These are phyloP conservation scores for Kentomonas sorsogonicus DNA, from an alignment of 208 protist genomes.

Conservation along the genomic window DNA sequence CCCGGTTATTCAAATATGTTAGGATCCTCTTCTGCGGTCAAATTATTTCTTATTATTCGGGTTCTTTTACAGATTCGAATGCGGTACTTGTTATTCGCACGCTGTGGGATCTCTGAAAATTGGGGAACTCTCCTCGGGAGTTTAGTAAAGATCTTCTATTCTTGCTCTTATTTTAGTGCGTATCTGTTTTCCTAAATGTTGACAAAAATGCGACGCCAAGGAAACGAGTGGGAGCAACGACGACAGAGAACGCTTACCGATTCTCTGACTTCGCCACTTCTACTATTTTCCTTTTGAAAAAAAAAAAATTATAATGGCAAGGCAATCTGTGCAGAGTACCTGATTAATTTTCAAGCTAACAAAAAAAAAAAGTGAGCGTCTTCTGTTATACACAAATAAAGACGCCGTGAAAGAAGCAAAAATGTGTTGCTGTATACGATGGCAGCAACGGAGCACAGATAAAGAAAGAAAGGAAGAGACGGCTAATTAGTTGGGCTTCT, in stretches of 20 bases:
- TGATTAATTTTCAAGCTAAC: too few species aligned
- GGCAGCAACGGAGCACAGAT: too few species aligned
- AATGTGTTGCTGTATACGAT: too few species aligned
- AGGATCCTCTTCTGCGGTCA: not conserved
- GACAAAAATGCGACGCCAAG: not conserved
- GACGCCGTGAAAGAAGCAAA: too few species aligned
- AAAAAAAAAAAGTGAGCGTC: too few species aligned
- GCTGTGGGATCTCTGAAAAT: not conserved
- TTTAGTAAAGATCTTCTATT: not conserved
- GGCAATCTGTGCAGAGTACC: too few species aligned
- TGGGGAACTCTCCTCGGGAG: not conserved
- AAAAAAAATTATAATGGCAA: too few species aligned
- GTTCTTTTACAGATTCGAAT: not conserved
- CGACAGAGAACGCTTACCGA: too few species aligned
- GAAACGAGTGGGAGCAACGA: not conserved
- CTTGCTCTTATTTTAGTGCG: slow-evolving; percentile 3
- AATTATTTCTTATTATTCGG: not conserved
- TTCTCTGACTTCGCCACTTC: too few species aligned
- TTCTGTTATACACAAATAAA: too few species aligned
- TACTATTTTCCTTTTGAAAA: not conserved
- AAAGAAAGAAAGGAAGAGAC: too few species aligned
- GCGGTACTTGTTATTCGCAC: not conserved
- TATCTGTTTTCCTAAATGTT: not conserved
- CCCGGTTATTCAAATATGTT: not conserved
- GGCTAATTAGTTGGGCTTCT: too few species aligned